phyloP scores from a whole-genome alignment of 2,329 filamentous ascomycete species.

The Ophiostoma piceae region DNA sequence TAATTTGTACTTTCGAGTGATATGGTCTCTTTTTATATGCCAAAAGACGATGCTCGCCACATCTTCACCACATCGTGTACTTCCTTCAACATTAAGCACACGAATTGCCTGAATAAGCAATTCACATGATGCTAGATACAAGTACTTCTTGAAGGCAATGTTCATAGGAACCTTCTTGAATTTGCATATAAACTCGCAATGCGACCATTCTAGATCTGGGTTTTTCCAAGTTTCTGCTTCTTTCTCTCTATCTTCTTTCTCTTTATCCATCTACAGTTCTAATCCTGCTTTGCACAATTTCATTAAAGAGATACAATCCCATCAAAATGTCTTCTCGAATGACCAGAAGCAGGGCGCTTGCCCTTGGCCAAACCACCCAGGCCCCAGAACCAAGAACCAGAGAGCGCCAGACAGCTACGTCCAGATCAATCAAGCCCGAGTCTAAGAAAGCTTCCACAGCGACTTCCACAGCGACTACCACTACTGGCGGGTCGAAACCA shows the following conservation, averaged over 20 bases:
- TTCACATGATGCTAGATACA: too few relatives aligned
- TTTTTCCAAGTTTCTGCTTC: not conserved
- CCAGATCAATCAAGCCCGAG: not conserved
- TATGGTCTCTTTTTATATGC: not conserved
- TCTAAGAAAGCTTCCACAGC: not conserved
- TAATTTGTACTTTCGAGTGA: too few relatives aligned
- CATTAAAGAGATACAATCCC: not conserved
- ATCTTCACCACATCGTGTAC: not conserved
- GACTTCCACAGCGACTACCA: not conserved
- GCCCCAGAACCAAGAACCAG: not conserved
- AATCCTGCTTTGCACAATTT: not conserved
- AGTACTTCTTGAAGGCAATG: too few relatives aligned
- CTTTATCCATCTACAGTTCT: not conserved
- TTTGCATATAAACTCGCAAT: too few relatives aligned
- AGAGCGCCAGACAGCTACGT: not conserved
- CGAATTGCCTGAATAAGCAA: too few relatives aligned
- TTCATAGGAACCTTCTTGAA: too few relatives aligned
- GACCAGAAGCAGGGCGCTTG: not conserved
- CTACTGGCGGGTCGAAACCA: not conserved
- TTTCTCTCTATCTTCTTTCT: not conserved
- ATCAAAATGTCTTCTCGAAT: not conserved
- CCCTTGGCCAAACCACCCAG: not conserved
- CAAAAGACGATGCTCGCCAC: not conserved
- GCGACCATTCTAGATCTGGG: not conserved
- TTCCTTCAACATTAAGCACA: not conserved